A percentile compares a stretch with the other conserved stretches of the same genome.
These are phyloP conservation scores for Tolypocladium inflatum DNA, from an alignment of 2,329 filamentous ascomycete species.

Conservation along the genomic window DNA sequence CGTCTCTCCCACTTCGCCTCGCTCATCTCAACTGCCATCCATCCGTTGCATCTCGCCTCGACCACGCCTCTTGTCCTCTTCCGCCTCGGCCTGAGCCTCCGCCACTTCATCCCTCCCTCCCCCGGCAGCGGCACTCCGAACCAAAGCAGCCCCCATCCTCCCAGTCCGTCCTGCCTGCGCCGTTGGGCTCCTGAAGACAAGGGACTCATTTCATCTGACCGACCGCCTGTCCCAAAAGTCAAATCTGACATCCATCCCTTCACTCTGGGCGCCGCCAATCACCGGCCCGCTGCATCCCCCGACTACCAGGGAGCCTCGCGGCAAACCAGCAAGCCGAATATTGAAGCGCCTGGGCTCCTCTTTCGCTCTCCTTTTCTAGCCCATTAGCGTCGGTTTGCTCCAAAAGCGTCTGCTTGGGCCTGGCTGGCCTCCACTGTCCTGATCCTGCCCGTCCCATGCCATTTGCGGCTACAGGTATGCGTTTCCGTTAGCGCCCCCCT, in stretches of 20 bases:
- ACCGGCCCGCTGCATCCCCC: background rate
- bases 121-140: background rate
- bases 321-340: background rate
- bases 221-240: background rate
- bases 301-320: background rate
- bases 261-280: constrained; percentile 3
- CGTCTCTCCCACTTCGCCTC: background rate
- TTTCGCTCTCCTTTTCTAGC: background rate
- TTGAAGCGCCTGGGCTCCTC: background rate
- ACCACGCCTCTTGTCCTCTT: background rate
- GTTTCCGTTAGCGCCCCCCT: constrained; percentile 5
- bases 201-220: background rate
- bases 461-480: constrained; percentile 8
- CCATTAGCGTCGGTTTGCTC: background rate
- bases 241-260: constrained; percentile 2
- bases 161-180: background rate
- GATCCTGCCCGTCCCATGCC: constrained; percentile 4
- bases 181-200: background rate
- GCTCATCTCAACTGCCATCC: background rate
- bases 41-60: background rate
- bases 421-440: background rate
- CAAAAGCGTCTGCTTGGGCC: background rate
- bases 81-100: background rate
- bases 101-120: background rate
- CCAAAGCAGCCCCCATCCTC: background rate